phyloP scores from a whole-genome alignment of 164 flowering plant species.

The Nymphaea colorata region DNA sequence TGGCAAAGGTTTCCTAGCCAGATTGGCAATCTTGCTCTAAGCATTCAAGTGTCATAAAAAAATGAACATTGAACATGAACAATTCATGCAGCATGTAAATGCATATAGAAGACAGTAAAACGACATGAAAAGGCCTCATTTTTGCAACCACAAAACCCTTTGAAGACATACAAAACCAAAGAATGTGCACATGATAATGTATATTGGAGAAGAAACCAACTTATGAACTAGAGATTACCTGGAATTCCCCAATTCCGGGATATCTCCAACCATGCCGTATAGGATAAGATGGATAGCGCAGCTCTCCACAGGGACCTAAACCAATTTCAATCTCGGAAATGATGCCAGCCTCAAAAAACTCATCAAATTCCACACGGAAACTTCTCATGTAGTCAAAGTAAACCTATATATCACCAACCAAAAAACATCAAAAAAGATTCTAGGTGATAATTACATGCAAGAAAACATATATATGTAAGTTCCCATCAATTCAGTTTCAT shows the following conservation, averaged over 20 bases:
- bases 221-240: conserved; percentile 25
- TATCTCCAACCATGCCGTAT: conserved; percentile 67
- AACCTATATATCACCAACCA: conserved; percentile 32
- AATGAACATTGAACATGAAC: background rate
- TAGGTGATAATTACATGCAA: background rate
- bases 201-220: too few relatives aligned
- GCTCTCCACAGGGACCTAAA: conserved; percentile 88
- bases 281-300: conserved; percentile 76
- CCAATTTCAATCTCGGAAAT: conserved; percentile 78
- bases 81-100: background rate
- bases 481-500: too few relatives aligned
- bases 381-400: conserved; percentile 92
- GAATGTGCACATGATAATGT: too few relatives aligned
- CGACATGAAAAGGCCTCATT: background rate
- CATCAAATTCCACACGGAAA: conserved; percentile 77
- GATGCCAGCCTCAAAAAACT: conserved; percentile 57
- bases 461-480: background rate
- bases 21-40: background rate
- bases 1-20: background rate
- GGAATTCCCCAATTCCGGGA: conserved; percentile 88
- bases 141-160: background rate
- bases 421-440: background rate
- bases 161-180: background rate
- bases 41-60: background rate
- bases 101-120: background rate